phyloP scores from a whole-genome alignment of 1,284 basidiomycete species.

The Ustilago nuda region DNA sequence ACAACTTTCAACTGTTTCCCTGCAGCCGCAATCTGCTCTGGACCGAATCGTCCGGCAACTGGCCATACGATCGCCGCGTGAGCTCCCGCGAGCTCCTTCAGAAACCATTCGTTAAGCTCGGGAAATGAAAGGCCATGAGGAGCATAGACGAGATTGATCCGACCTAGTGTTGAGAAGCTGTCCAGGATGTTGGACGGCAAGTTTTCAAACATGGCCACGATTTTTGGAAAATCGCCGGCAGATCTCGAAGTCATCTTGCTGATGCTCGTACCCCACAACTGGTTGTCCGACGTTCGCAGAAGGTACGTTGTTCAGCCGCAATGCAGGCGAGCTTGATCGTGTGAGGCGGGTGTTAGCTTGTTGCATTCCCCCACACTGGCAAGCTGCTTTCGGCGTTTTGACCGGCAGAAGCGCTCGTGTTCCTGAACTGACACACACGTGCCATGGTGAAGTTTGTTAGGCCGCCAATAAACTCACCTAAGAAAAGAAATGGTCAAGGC shows the following conservation, averaged over 20 bases:
- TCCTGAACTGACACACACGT: neutral
- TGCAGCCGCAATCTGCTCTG: constrained; percentile 16
- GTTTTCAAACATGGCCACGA: constrained; percentile 28
- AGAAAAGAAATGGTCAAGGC: neutral
- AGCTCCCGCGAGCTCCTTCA: constrained; percentile 16
- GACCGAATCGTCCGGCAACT: constrained; percentile 19
- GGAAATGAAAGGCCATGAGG: constrained; percentile 10
- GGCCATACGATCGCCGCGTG: constrained; percentile 29
- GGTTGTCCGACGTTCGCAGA: neutral
- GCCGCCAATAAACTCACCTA: neutral
- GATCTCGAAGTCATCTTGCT: neutral
- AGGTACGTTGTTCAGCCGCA: neutral
- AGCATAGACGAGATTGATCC: constrained; percentile 22
- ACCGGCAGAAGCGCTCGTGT: neutral
- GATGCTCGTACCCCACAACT: neutral
- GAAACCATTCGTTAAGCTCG: constrained; percentile 22
- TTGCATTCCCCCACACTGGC: neutral
- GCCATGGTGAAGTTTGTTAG: neutral
- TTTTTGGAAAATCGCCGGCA: constrained; percentile 15
- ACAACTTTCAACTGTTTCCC: constrained; percentile 12
- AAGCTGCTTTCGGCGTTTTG: neutral
- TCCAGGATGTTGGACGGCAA: constrained; percentile 24
- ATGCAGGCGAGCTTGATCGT: neutral
- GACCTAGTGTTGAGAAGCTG: constrained; percentile 3
- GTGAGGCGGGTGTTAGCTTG: neutral